phyloP scores from a whole-genome alignment of 225 moss, liverwort and hornwort genomes.

The Polytrichum commune region DNA sequence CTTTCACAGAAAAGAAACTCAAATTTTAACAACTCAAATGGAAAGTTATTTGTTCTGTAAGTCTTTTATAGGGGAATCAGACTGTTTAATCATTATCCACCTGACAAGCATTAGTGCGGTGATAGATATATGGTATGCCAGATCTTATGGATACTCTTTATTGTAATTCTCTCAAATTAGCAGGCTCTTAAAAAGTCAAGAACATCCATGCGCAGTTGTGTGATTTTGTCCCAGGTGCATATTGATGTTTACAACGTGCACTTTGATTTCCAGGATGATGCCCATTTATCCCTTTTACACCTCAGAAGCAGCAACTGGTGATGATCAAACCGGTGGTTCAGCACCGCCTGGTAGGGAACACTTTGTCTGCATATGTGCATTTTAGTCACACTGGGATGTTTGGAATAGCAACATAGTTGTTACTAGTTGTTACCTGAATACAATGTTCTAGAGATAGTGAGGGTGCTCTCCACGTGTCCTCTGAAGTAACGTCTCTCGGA shows the following conservation, averaged over 20 bases:
- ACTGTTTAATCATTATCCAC: background rate
- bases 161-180: background rate
- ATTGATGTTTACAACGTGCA: too few relatives aligned
- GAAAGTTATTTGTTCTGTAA: background rate
- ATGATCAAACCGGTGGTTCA: background rate
- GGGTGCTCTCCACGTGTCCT: background rate
- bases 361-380: background rate
- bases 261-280: too few relatives aligned
- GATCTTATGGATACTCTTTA: too few relatives aligned
- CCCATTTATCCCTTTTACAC: background rate
- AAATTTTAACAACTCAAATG: background rate
- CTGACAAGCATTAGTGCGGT: too few relatives aligned
- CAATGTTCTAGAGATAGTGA: background rate
- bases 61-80: background rate
- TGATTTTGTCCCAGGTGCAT: too few relatives aligned
- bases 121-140: too few relatives aligned
- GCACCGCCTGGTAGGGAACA: background rate
- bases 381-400: background rate
- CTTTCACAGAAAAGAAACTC: background rate
- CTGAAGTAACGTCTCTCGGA: background rate
- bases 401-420: too few relatives aligned
- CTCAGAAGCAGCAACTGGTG: background rate
- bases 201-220: too few relatives aligned
- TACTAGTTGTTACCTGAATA: background rate
- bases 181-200: too few relatives aligned